Conservation (phyloP, 139 green algal genomes). For the Chlorella sorokiniana region DNA sequence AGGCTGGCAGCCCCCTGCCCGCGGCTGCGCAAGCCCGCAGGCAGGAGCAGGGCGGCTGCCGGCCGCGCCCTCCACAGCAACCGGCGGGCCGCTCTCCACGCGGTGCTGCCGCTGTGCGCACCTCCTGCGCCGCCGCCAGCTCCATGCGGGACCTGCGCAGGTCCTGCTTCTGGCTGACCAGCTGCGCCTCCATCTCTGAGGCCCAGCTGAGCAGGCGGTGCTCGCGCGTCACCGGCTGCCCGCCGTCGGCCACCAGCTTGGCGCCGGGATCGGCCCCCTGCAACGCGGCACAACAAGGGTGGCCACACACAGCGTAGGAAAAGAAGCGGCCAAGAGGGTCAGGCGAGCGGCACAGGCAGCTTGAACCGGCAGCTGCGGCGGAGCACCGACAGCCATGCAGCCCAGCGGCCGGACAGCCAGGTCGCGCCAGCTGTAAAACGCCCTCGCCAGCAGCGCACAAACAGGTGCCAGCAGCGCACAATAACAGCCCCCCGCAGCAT, state of each 20-base stretch:
- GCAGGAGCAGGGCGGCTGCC: too few relatives aligned
- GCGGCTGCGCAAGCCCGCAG: too few relatives aligned
- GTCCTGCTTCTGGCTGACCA: slow-evolving; percentile 51
- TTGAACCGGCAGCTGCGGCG: not conserved
- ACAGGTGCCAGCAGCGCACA: too few relatives aligned
- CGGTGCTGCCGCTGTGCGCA: too few relatives aligned
- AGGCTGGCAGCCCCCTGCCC: too few relatives aligned
- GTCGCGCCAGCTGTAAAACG: too few relatives aligned
- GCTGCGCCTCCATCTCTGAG: slow-evolving; percentile 46
- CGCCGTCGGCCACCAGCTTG: slow-evolving; percentile 38
- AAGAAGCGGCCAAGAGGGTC: not conserved
- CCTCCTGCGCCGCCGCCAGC: slow-evolving; percentile 54
- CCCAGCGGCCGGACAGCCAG: too few relatives aligned
- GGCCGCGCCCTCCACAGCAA: not conserved
- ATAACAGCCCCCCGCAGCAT: too few relatives aligned
- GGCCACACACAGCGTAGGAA: not conserved
- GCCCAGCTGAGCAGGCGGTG: slow-evolving; percentile 55
- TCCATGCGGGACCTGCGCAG: slow-evolving; percentile 53
- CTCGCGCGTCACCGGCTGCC: slow-evolving; percentile 45
- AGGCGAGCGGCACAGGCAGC: not conserved
- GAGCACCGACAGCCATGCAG: too few relatives aligned
- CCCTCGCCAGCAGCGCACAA: too few relatives aligned
- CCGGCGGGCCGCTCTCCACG: too few relatives aligned
- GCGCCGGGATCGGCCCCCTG: slow-evolving; percentile 51
- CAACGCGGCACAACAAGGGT: too few relatives aligned